These are phyloP conservation scores for Boechera retrofracta DNA, from an alignment of 345 rosid genomes.

Conservation along the genomic window DNA sequence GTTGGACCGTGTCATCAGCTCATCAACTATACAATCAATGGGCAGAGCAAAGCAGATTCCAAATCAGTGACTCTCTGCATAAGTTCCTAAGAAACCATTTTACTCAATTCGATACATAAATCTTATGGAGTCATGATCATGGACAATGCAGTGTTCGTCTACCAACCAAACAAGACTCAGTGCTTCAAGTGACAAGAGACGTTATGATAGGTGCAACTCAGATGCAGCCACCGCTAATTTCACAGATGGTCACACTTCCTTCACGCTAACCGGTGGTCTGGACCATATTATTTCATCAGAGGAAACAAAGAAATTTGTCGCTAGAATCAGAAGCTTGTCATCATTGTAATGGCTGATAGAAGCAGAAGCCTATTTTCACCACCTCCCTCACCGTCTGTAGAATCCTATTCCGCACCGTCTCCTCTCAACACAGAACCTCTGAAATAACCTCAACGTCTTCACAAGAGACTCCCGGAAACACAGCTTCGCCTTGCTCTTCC, in stretches of 20 bases:
- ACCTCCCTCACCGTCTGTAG: constrained; percentile 47
- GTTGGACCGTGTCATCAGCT: constrained; percentile 21
- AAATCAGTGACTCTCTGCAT: constrained; percentile 16
- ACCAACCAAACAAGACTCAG: constrained; percentile 61
- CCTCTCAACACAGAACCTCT: constrained; percentile 45
- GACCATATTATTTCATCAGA: constrained; percentile 69
- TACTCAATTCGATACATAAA: not conserved
- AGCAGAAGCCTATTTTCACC: constrained; percentile 40
- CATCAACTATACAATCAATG: constrained; percentile 20
- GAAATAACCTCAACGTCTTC: constrained; percentile 54
- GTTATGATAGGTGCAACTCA: constrained; percentile 57
- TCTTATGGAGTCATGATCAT: constrained; percentile 10
- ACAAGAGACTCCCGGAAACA: constrained; percentile 32
- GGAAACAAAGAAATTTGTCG: constrained; percentile 53
- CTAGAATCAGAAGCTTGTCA: constrained; percentile 57
- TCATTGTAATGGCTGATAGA: constrained; percentile 65
- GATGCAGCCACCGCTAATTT: constrained; percentile 39
- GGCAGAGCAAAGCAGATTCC: constrained; percentile 22
- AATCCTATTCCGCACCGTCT: constrained; percentile 36
- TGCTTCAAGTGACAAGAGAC: constrained; percentile 57
- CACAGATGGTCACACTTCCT: constrained; percentile 62
- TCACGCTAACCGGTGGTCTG: constrained; percentile 54
- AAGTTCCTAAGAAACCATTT: constrained; percentile 20
- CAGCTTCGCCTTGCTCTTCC: constrained; percentile 45
- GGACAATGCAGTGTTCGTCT: constrained; percentile 59